Base-by-base conservation (phyloP, 768 basidiomycete genomes). In the Mycena epipterygia region DNA sequence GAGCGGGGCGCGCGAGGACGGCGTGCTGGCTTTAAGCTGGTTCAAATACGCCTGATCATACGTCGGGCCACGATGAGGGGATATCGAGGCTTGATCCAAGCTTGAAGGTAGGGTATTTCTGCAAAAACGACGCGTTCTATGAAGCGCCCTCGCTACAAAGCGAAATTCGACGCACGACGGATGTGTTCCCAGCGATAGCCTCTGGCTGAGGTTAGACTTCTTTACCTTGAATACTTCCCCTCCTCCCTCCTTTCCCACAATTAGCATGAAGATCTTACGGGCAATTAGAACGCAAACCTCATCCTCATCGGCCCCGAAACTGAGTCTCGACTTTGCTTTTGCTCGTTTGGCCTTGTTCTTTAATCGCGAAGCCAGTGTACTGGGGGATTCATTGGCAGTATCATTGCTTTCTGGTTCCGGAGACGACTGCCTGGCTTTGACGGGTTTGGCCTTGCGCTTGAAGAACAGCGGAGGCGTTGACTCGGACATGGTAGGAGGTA, bases 21-120 rank as follows among this genome's bases (percentile, higher is more conserved):
- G 89, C 0, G 93, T 96, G 73, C 85, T 92, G 5, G 94, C 93
- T 83, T 92, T 95, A 48, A 96, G 86, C 77, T 95, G 88, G 37
- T 89, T 88, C 42, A 96, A 85, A 79, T 95, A 89, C 49, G 89
- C 91, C 33, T 89, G 84, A 72, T 92, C 90, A 77, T 96, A 96
- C 19, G 85, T 85, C 0, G 92, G 92, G 1, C 87, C 85, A 25
- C 84, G 83, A 68, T 84, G 84, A 7, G 87, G 73, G 30, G 88
- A 83, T n/a, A 89, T 87, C 1, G 85, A 84, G 1, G 89, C 87
- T 76, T 89, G 88, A 35, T 90, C 90, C 35, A 90, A 77, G 14
- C 84, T 84, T 9, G 84, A 75, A 17, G 89, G 83, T 8, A 89
- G 67, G 61, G 1, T 53, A 33, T 42, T 71, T 16, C 69, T 70